Evolutionary conservation across 139 green algal species (phyloP).

Genomic region (Volvox africanus): DNA sequence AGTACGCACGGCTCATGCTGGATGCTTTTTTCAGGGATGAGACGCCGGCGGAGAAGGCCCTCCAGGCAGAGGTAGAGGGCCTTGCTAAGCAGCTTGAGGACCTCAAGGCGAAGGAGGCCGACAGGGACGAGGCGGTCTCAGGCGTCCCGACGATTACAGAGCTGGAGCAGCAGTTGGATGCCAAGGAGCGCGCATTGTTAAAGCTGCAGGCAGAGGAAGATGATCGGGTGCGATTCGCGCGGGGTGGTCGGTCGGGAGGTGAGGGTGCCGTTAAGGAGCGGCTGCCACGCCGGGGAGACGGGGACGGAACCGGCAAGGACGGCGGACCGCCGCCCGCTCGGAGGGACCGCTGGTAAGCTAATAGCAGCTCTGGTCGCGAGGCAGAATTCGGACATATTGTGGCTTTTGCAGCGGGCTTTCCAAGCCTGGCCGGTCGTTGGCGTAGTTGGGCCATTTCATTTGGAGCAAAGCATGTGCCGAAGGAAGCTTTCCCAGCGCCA

Average conservation of each 20-base stretch:
- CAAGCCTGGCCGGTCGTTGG: too few relatives aligned
- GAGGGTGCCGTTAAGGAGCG: neutral
- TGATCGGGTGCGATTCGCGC: constrained; percentile 61
- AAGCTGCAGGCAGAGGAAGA: constrained; percentile 67
- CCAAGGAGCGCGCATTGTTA: constrained; percentile 56
- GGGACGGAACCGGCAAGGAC: neutral
- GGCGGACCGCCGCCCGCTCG: neutral
- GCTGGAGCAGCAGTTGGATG: constrained; percentile 44
- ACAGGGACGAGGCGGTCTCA: neutral
- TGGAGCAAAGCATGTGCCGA: too few relatives aligned
- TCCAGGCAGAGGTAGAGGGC: constrained; percentile 65
- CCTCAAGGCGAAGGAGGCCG: constrained; percentile 53
- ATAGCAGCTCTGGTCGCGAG: too few relatives aligned
- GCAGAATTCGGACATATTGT: too few relatives aligned
- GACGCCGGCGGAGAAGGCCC: constrained; percentile 68
- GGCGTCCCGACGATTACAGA: constrained; percentile 52
- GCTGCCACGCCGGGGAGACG: neutral
- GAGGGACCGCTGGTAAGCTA: constrained; percentile 24
- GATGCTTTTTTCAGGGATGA: constrained; percentile 61
- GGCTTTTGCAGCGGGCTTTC: too few relatives aligned
- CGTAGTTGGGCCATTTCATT: too few relatives aligned
- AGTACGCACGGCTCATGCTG: too few relatives aligned
- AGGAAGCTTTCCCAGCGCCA: too few relatives aligned
- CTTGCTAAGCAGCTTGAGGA: constrained; percentile 62
- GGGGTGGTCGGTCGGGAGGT: constrained; percentile 8